Evolutionary conservation across 2,329 filamentous ascomycete species (phyloP), one percentile per base, ranked within the genome.

Genomic region (Venturia nashicola): DNA sequence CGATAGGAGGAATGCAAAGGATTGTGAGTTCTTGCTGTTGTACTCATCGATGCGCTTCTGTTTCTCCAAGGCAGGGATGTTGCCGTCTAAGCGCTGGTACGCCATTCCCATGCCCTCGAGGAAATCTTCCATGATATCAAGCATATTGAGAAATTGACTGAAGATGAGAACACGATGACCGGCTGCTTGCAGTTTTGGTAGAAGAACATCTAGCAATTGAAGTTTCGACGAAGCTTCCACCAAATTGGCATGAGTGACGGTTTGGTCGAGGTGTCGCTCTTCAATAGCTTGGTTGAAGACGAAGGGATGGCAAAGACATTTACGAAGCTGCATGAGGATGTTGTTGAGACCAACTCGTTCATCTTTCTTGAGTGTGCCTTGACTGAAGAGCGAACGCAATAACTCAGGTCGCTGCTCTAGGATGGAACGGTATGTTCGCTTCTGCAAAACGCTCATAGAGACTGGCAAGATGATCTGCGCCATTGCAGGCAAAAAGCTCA

Each of bases 291-390:
- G 81, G 70, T 86, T 97, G 79, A 97, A 99, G 61, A 97, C 86
- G 72, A 97, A 99, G 0, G 95, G 94, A 74, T 99, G 95, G 68
- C 93, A 97, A 1, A 99, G 80, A 68, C 91, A 96, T 73, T 97
- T 97, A 20, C 94, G 86, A 20, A 99, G 81, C 73, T 99, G 94
- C 83, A 97, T 91, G 54, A 99, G 76, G 46, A 99, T 96, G 69
- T 99, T 99, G 80, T 88, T 96, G 65, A 97, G 77, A 67, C 86
- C 93, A 51, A 89, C 86, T 6, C 88, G 84, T 65, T 97, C 92
- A 18, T 81, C 82, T 36, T 82, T 79, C 69, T 86, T 89, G 61
- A 91, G 68, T 12, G 72, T 72, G 59, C 74, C 76, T 67, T 82
- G 85, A 55, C 80, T 86, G 69, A 97, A 92, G 57, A 99, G 91